Evolutionary conservation across 1,284 basidiomycete genomes (phyloP), one percentile per base, ranked within the genome.

Genomic region (Microbotryomycetes sp.): DNA sequence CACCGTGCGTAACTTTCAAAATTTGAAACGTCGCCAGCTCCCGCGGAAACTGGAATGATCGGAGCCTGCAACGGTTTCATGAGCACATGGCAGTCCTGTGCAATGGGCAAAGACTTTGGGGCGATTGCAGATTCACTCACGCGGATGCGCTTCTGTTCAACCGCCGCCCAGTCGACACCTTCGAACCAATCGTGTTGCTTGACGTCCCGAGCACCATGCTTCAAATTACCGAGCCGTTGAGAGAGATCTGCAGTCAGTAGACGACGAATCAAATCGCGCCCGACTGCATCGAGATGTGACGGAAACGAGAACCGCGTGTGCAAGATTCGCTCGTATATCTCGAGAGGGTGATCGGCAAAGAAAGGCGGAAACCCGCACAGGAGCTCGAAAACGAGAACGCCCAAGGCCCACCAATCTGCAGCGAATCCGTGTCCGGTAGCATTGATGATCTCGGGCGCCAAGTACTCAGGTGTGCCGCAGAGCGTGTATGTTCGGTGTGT

Each of bases 381-480:
- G 83, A 94, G 92, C 78, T 97, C 93, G 74, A 89, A 92, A 61
- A 97, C 78, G 85, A 97, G 94, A 61, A 92, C 96, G 29, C 93
- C 93, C 73, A 97, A 88, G 67, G 89, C 89, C 93, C 93, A 97
- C 91, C 92, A 97, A 74, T 97, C 93, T 60, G 78, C 79, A 1
- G 79, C 78, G 69, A 79, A 78, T 3, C 78, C 78, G 64, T 81
- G 79, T 3, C 79, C 79, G 52, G 78, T 79, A 0, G 77, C 78
- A 31, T 59, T 60, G 55, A 66, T 67, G 54, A 97, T 91, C 54
- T 76, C 75, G 26, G 75, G 75, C 3, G 75, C 91, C 23, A 97
- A 82, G 73, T 96, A 97, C 75, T 96, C 92, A 3, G 91, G 88
- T 6, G 91, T 96, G 31, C 74, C 74, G 31, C 73, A 73, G 48